Evolutionary conservation across 352 stramenopile genomes (phyloP).

Genomic region (Phytopythium helicoides): DNA sequence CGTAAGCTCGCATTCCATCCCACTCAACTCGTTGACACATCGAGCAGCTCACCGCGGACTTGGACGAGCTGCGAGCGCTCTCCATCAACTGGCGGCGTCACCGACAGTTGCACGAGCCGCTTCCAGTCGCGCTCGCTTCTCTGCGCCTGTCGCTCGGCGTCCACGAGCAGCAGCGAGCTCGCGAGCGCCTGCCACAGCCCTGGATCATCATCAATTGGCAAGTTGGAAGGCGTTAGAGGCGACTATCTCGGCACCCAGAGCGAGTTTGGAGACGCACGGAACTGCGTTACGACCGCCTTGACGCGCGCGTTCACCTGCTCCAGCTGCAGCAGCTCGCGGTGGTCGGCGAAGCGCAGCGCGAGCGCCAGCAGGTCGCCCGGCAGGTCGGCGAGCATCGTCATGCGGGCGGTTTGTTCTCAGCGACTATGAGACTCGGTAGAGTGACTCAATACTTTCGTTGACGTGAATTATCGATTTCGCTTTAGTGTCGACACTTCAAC

Average conservation of each 20-base stretch:
- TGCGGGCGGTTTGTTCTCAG: conserved; percentile 2
- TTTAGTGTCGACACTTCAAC: too few relatives aligned
- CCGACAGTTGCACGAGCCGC: conserved; percentile 19
- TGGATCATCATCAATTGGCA: conserved; percentile 4
- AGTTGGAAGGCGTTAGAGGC: background rate
- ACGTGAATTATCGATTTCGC: too few relatives aligned
- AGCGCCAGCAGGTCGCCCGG: conserved; percentile 37
- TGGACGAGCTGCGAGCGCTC: conserved; percentile 28
- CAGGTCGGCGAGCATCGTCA: conserved; percentile 26
- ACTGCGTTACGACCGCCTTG: conserved; percentile 14
- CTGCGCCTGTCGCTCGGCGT: background rate
- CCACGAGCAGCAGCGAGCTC: conserved; percentile 12
- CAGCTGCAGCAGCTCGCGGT: conserved; percentile 27
- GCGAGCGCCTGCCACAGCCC: conserved; percentile 31
- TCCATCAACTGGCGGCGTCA: conserved; percentile 8
- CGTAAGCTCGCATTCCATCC: background rate
- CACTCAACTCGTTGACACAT: background rate
- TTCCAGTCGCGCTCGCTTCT: conserved; percentile 29
- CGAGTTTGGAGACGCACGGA: conserved; percentile 9
- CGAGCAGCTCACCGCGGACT: conserved; percentile 28
- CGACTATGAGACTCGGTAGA: too few relatives aligned
- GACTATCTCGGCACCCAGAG: background rate
- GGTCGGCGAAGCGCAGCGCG: conserved; percentile 38
- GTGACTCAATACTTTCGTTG: too few relatives aligned
- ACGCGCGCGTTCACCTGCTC: conserved; percentile 16